Evolutionary conservation across 2,329 filamentous ascomycete genomes (phyloP), one percentile per base, ranked within the genome.

Genomic region (Thermoascus crustaceus): DNA sequence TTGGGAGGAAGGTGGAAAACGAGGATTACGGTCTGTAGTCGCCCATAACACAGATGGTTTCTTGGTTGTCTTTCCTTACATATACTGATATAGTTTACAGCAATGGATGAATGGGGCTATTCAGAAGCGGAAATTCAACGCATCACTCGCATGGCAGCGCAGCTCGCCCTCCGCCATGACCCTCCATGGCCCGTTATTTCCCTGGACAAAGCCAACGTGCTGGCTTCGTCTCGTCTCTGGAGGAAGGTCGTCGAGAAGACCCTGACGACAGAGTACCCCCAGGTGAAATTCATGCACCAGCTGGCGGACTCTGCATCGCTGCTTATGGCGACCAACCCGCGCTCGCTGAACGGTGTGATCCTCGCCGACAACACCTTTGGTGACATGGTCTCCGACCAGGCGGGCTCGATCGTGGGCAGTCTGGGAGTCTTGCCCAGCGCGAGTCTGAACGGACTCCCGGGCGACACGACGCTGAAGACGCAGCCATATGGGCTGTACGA

Each of bases 301-400:
- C 75, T 95, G 26, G 93, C 94, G 50, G 88, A 94, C 65, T 85
- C 78, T 34, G 87, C 87, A 10, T 87, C 87, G 46, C 86, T 94
- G 83, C 69, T 94, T 47, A 82, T 94, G 77, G 78, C 94, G 53
- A 94, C 89, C 73, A 91, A 86, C 65, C 88, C 87, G 5, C 71
- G 78, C 9, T 74, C 73, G 1, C 69, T 95, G 36, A 94, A 94
- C 57, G 88, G 88, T 30, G 75, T 95, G 16, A 76, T 95, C 26
- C 77, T 94, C 38, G 88, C 86, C 3, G 86, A 82, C 67, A 95
- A 94, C 61, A 66, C 94, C 42, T 94, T 93, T 55, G 88, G 88
- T 23, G 88, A 95, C 58, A 94, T 95, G 58, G 82, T 95, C 53
- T 85, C 78, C 50, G 88, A 94, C 55, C 86, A 94, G 71, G 86